These are phyloP conservation scores for Danielozyma ontarioensis DNA, from an alignment of 805 yeast genomes.

Conservation along the genomic window DNA sequence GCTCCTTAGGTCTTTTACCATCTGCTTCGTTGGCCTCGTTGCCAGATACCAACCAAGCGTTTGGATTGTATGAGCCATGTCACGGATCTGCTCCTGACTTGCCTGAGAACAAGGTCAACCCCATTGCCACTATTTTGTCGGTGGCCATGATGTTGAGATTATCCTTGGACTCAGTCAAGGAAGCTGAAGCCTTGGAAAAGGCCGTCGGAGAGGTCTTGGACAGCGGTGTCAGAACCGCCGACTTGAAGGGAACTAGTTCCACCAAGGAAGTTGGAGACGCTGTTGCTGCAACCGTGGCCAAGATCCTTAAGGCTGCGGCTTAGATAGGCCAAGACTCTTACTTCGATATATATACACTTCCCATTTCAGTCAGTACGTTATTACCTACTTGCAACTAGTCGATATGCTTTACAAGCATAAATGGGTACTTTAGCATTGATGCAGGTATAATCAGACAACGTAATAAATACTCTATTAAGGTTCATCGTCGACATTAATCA, in stretches of 20 bases:
- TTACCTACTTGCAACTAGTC: too few species aligned
- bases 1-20: constrained; percentile 92
- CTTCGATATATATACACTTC: too few species aligned
- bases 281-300: constrained; percentile 65
- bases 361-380: too few species aligned
- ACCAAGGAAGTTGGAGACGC: constrained; percentile 96
- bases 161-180: constrained; percentile 75
- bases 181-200: constrained; percentile 81
- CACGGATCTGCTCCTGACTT: constrained; percentile 99
- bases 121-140: constrained; percentile 90
- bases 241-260: constrained; percentile 76
- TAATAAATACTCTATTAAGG: constrained; percentile 2
- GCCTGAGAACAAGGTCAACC: constrained; percentile 83
- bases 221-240: constrained; percentile 84
- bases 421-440: too few species aligned
- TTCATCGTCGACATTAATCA: constrained; percentile 4
- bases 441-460: too few species aligned
- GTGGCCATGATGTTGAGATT: constrained; percentile 97
- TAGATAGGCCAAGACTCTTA: background rate
- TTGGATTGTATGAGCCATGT: constrained; percentile 97
- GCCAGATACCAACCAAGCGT: constrained; percentile 91
- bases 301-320: constrained; percentile 34
- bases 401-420: too few species aligned
- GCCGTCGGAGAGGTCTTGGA: constrained; percentile 86
- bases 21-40: constrained; percentile 95